These are phyloP conservation scores for Arxiozyma slooffiae DNA, from an alignment of 1,139 yeast species.

Conservation along the genomic window DNA sequence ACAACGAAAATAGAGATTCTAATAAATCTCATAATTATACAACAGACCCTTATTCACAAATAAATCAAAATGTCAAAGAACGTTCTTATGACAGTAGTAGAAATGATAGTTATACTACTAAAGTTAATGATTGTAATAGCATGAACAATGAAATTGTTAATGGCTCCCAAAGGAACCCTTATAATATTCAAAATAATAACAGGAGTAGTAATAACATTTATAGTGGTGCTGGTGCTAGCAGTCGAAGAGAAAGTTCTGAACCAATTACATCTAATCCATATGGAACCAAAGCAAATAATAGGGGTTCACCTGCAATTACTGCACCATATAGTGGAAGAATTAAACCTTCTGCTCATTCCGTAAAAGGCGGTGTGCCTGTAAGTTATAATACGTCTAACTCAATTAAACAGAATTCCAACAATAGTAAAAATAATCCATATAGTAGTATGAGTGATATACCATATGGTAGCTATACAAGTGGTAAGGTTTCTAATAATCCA, in stretches of 20 bases:
- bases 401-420: not conserved
- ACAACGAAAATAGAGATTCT: not conserved
- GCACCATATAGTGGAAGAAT: constrained; percentile 2
- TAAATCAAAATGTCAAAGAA: not conserved
- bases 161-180: not conserved
- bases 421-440: constrained; percentile 5
- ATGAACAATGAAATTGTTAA: not conserved
- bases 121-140: not conserved
- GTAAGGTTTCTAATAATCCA: constrained; percentile 8
- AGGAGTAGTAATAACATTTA: not conserved
- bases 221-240: not conserved
- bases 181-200: not conserved
- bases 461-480: constrained; percentile 4
- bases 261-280: constrained; percentile 2
- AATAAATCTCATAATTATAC: not conserved
- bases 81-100: not conserved
- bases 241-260: constrained; percentile 3
- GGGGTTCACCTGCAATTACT: not conserved
- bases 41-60: constrained; percentile 1
- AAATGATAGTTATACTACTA: not conserved
- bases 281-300: not conserved
- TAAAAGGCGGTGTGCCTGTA: not conserved
- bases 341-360: not conserved
- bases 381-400: not conserved
- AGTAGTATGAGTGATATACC: constrained; percentile 3